These are phyloP conservation scores for Trichoderma simmonsii DNA, from an alignment of 2,329 filamentous ascomycete genomes.

Conservation along the genomic window DNA sequence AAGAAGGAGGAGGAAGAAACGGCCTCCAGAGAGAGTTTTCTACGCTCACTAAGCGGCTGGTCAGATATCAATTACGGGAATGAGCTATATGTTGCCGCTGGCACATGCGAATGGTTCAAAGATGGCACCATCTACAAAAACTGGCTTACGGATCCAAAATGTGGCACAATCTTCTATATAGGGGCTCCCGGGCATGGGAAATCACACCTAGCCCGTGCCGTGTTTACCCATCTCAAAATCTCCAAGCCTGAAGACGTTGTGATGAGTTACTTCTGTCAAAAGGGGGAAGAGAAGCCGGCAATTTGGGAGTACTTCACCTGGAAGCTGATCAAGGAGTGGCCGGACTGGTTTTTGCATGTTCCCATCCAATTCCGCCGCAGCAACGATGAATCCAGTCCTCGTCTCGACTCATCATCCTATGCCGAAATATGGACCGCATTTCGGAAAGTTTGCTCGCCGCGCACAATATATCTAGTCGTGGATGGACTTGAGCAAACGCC, in stretches of 20 bases:
- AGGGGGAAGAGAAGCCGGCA: conserved; percentile 19
- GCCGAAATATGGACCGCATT: conserved; percentile 23
- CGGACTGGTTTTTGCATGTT: conserved; percentile 21
- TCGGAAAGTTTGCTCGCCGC: conserved; percentile 4
- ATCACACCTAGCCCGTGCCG: conserved; percentile 24
- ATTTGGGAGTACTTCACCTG: conserved; percentile 26
- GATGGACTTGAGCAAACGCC: conserved; percentile 26
- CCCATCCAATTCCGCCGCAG: conserved; percentile 17
- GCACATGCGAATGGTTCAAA: conserved; percentile 25
- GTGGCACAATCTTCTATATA: conserved; percentile 19
- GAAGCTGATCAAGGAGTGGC: conserved; percentile 19
- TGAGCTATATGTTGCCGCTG: conserved; percentile 12
- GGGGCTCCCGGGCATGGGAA: conserved; percentile 24
- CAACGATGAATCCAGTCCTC: conserved; percentile 2
- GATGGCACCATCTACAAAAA: conserved; percentile 16
- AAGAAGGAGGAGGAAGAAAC: conserved; percentile 4
- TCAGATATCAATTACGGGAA: conserved; percentile 18
- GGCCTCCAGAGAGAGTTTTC: conserved; percentile 9
- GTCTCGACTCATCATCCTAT: conserved; percentile 16
- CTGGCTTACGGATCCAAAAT: conserved; percentile 20
- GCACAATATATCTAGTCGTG: conserved; percentile 24
- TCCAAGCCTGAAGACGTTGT: conserved; percentile 19
- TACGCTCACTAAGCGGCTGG: conserved; percentile 22
- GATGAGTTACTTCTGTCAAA: conserved; percentile 24
- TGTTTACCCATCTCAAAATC: conserved; percentile 21